Evolutionary conservation across 345 rosid genomes (phyloP), one percentile per base, ranked within the genome.

Genomic region (Sisymbrium irio): DNA sequence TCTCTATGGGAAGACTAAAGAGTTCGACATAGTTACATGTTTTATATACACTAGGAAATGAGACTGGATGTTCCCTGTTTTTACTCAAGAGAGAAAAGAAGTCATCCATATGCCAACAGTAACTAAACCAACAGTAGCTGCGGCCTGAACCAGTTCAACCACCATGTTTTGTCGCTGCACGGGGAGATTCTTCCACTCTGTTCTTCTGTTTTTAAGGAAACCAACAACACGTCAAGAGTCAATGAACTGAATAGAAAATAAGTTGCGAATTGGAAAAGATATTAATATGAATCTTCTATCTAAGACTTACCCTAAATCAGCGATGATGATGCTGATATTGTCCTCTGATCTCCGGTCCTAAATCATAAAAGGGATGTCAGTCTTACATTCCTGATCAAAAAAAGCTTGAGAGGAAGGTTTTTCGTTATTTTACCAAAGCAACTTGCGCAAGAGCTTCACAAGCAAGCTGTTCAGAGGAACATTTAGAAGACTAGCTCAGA

Each of bases 271-370:
- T 54, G 22, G 49, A 27, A 14, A 12, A 57, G 37, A 3, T 32
- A 19, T 49, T 42, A 37, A n/a, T 25, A 13, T 42, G 28, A 45
- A 12, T 3, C 65, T 37, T 51, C 10, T 8, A 18, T 62, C 25
- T 2, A 57, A 17, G 46, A 62, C 84, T 10, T 87, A 91, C 98
- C 98, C 98, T 65, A 91, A 74, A 77, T 93, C 96, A 22, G 97
- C 96, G 33, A 90, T 86, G 58, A 87, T 69, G 72, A 90, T 81
- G 78, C 93, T 93, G 59, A 93, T 68, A 59, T 90, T 93, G 79
- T 90, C 97, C 79, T 89, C 85, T 60, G 98, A 85, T 46, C 76
- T 76, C 15, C 79, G 87, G 62, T 93, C 94, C 97, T 93, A 91
- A 58, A 58, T 12, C 9, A 27, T 33, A 19, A 72, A 9, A 5